These are phyloP conservation scores for Xylariaceae sp. DNA, from an alignment of 2,329 filamentous ascomycete species.

Conservation along the genomic window DNA sequence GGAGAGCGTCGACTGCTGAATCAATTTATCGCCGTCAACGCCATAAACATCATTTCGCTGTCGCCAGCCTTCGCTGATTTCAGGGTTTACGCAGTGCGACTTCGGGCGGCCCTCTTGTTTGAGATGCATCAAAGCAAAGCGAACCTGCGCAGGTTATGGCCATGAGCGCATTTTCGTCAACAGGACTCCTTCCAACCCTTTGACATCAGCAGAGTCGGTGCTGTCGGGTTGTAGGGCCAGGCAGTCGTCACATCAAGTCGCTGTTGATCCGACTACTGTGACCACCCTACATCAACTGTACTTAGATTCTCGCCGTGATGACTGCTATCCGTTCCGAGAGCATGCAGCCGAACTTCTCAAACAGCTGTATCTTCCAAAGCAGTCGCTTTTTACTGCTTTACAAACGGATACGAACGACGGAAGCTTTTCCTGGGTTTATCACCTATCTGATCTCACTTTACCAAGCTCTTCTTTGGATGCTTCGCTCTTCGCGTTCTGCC, in stretches of 20 bases:
- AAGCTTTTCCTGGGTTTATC: constrained; percentile 3
- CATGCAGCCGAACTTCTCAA: constrained; percentile 13
- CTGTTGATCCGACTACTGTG: no score
- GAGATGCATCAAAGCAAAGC: constrained; percentile 13
- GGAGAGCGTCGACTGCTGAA: no score
- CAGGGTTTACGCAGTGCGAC: constrained; percentile 14
- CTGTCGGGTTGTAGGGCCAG: no score
- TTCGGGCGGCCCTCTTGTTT: constrained; percentile 12
- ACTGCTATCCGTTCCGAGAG: constrained; percentile 9
- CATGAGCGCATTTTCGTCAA: constrained; percentile 15
- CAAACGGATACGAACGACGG: constrained; percentile 4
- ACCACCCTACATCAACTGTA: no score
- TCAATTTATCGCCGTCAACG: no score
- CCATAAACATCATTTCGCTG: no score
- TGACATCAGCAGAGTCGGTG: constrained; percentile 9
- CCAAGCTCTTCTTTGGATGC: constrained; percentile 14
- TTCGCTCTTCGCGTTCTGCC: constrained; percentile 16
- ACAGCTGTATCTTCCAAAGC: constrained; percentile 13
- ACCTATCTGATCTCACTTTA: constrained; percentile 8
- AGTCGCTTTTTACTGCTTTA: no score
- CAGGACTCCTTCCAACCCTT: constrained; percentile 10
- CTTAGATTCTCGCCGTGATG: no score
- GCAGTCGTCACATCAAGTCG: no score
- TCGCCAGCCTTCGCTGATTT: no score
- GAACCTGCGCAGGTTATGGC: constrained; percentile 12